A percentile compares a stretch with the other conserved stretches of the same genome.
Evolutionary conservation across 2,329 filamentous ascomycete genomes (phyloP).

Genomic region (Paecilomyces niveus): DNA sequence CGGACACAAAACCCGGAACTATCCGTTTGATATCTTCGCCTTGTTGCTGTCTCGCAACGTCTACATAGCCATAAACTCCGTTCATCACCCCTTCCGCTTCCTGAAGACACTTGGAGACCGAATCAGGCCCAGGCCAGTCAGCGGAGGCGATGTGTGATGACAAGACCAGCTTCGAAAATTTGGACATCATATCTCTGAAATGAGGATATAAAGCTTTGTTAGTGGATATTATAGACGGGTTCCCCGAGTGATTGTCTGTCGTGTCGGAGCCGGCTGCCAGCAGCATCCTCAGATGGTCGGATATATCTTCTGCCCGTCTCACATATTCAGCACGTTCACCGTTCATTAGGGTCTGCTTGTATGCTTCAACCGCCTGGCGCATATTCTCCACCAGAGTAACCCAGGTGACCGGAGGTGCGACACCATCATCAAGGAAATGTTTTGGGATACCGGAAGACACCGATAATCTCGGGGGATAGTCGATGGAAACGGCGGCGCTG

Average conservation of each 20-base stretch:
- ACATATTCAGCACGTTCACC: constrained; percentile 86
- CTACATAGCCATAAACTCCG: constrained; percentile 92
- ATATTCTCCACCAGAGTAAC: constrained; percentile 85
- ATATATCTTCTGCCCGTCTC: constrained; percentile 91
- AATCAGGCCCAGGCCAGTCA: constrained; percentile 91
- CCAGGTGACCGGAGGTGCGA: constrained; percentile 76
- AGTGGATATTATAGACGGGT: constrained; percentile 97
- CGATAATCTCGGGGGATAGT: constrained; percentile 39
- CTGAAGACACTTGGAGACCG: constrained; percentile 87
- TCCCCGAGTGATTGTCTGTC: constrained; percentile 96
- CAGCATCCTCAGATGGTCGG: constrained; percentile 85
- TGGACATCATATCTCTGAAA: constrained; percentile 99
- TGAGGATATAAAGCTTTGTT: constrained; percentile 97
- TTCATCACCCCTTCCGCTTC: constrained; percentile 95
- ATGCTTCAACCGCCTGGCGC: constrained; percentile 81
- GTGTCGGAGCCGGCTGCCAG: constrained; percentile 95
- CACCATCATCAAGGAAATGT: constrained; percentile 87
- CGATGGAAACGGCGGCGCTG: constrained; percentile 49
- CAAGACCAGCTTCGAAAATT: constrained; percentile 97
- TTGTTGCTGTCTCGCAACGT: constrained; percentile 85
- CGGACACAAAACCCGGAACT: constrained; percentile 85
- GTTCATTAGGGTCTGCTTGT: constrained; percentile 79
- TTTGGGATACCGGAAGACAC: constrained; percentile 55
- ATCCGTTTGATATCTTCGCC: constrained; percentile 91
- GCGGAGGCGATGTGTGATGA: constrained; percentile 96